Evolutionary conservation across 352 stramenopile species (phyloP).

Genomic region (Phytophthora constricta): DNA sequence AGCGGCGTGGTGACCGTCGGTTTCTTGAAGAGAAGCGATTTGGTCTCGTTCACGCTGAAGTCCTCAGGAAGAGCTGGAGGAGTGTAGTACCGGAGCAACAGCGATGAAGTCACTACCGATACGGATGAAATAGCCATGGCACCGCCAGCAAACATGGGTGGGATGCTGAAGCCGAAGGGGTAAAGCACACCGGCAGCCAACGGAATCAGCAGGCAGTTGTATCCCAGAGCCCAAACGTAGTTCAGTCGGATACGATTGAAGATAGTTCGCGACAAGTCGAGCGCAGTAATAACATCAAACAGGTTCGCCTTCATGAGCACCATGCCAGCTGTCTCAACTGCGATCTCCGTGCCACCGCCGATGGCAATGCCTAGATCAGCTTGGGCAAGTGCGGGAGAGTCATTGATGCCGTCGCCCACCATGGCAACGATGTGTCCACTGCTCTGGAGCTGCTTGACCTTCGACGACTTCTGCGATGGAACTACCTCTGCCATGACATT

Average conservation of each 20-base stretch:
- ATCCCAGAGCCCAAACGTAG: conserved; percentile 98
- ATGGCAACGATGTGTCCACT: conserved; percentile 93
- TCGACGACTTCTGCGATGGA: conserved; percentile 94
- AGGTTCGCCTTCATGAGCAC: conserved; percentile 90
- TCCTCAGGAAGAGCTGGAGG: conserved; percentile 72
- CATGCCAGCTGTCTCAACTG: conserved; percentile 97
- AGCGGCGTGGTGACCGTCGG: conserved; percentile 73
- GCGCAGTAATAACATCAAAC: conserved; percentile 95
- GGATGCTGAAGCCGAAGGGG: conserved; percentile 93
- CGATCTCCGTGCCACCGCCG: conserved; percentile 96
- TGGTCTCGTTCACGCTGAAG: conserved; percentile 68
- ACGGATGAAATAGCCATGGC: conserved; percentile 98
- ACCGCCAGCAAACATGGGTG: conserved; percentile 95
- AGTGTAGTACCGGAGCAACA: conserved; percentile 93
- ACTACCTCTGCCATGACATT: conserved; percentile 96
- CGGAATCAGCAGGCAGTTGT: conserved; percentile 98
- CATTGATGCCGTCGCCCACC: conserved; percentile 99
- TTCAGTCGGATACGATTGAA: conserved; percentile 98
- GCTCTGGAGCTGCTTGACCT: conserved; percentile 92
- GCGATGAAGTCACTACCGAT: conserved; percentile 95
- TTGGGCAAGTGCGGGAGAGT: conserved; percentile 97
- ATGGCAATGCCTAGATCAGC: conserved; percentile 98
- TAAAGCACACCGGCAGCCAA: conserved; percentile 97
- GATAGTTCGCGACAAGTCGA: conserved; percentile 96
- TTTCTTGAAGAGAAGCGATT: conserved; percentile 87